These are phyloP conservation scores for Strigomonas galati DNA, from an alignment of 208 protist genomes.

Conservation along the genomic window DNA sequence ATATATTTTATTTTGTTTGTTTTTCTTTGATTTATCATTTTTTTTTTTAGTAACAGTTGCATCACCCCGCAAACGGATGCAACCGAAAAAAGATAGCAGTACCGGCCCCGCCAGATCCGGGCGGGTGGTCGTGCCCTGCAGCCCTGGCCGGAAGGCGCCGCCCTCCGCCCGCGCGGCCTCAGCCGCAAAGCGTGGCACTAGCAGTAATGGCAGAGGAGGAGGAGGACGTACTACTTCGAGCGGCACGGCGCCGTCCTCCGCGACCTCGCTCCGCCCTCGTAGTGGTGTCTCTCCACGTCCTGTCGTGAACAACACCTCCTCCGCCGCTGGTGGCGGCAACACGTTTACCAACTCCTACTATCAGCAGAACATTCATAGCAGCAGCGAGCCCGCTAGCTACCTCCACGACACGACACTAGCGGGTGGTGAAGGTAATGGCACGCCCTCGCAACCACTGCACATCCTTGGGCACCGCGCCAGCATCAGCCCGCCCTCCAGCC, in stretches of 20 bases:
- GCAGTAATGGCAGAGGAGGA: no score
- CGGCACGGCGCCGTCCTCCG: no score
- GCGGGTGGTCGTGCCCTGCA: constrained; percentile 7
- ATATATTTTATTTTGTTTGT: background rate
- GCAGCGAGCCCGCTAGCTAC: no score
- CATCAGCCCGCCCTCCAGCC: background rate
- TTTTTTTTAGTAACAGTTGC: background rate
- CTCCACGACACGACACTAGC: background rate
- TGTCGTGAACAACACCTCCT: background rate
- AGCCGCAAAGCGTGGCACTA: no score
- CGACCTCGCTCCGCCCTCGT: no score
- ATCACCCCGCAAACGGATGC: background rate
- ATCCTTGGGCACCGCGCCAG: constrained; percentile 4
- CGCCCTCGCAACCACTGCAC: background rate
- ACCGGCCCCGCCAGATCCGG: background rate
- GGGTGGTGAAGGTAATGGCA: background rate
- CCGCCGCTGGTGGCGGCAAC: background rate
- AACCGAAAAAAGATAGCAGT: background rate
- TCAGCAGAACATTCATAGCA: no score
- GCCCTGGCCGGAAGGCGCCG: constrained; percentile 6
- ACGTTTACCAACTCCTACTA: no score
- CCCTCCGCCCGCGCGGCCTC: background rate
- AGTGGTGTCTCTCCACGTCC: no score
- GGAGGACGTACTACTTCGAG: no score
- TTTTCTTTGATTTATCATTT: constrained; percentile 10